phyloP scores from a whole-genome alignment of 2,329 filamentous ascomycete genomes.

The Pseudocercospora macadamiae region DNA sequence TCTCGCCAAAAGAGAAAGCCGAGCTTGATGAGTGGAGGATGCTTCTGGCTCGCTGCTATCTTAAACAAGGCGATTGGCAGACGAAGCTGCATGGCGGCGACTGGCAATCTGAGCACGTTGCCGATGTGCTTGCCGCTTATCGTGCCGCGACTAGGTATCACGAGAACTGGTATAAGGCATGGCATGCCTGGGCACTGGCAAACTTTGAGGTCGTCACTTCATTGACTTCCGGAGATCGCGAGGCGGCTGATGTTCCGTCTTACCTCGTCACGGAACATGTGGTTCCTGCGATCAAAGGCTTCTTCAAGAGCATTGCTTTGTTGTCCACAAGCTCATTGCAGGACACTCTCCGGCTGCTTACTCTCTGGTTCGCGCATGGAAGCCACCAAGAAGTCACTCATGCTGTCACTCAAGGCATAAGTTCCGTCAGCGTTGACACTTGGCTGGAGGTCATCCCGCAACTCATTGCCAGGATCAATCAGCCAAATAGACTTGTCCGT shows the following conservation, averaged over 20 bases:
- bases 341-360: slow-evolving; percentile 88
- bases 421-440: slow-evolving; percentile 91
- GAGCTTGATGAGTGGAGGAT: slow-evolving; percentile 63
- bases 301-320: slow-evolving; percentile 95
- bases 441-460: slow-evolving; percentile 99
- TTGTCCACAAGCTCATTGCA: slow-evolving; percentile 92
- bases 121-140: slow-evolving; percentile 89
- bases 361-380: slow-evolving; percentile 94
- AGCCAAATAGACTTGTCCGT: slow-evolving; percentile 85
- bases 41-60: slow-evolving; percentile 90
- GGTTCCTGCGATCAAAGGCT: slow-evolving; percentile 90
- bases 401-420: slow-evolving; percentile 87
- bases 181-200: slow-evolving; percentile 97
- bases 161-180: slow-evolving; percentile 96
- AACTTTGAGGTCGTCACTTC: slow-evolving; percentile 98
- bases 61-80: slow-evolving; percentile 96
- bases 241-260: slow-evolving; percentile 61
- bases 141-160: slow-evolving; percentile 91
- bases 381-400: slow-evolving; percentile 84
- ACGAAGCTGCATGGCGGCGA: slow-evolving; percentile 81
- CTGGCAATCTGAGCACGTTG: slow-evolving; percentile 84
- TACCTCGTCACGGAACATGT: slow-evolving; percentile 81
- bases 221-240: slow-evolving; percentile 67
- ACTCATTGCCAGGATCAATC: slow-evolving; percentile 94
- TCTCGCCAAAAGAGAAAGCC: slow-evolving; percentile 42